phyloP scores from a whole-genome alignment of 345 rosid genomes.

The Noccaea bulbosa region DNA sequence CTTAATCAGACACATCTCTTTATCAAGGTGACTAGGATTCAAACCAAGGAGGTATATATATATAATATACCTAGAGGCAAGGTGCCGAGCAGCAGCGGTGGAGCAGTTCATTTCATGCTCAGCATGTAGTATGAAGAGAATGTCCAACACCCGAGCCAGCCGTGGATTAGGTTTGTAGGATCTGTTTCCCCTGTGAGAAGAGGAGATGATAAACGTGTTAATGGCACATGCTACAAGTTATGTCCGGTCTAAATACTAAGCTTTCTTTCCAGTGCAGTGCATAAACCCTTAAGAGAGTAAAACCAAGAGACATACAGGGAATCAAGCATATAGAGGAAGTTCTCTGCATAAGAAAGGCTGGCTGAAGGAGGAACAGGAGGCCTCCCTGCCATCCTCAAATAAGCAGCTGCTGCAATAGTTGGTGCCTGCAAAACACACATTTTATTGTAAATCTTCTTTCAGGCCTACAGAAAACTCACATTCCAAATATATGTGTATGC shows the following conservation, averaged over 20 bases:
- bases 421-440: conserved; percentile 62
- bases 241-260: neutral
- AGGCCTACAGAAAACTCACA: neutral
- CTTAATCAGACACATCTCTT: neutral
- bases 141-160: conserved; percentile 84
- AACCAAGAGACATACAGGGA: conserved; percentile 77
- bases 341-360: conserved; percentile 88
- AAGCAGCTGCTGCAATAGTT: conserved; percentile 96
- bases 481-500: neutral
- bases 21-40: conserved; percentile 11
- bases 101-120: conserved; percentile 99
- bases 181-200: conserved; percentile 72
- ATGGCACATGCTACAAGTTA: neutral
- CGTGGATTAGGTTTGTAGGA: conserved; percentile 90
- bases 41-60: conserved; percentile 38
- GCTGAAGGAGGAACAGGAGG: conserved; percentile 94
- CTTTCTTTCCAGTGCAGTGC: conserved; percentile 8
- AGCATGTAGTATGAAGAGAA: conserved; percentile 92
- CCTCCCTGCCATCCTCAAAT: conserved; percentile 94
- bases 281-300: neutral
- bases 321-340: conserved; percentile 94
- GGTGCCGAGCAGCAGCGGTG: conserved; percentile 95
- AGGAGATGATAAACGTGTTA: neutral
- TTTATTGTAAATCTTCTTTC: neutral
- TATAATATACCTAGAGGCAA: conserved; percentile 98